These are phyloP conservation scores for Hsuehochloa calcarea DNA, from an alignment of 176 grass and related monocot genomes.

Conservation along the genomic window DNA sequence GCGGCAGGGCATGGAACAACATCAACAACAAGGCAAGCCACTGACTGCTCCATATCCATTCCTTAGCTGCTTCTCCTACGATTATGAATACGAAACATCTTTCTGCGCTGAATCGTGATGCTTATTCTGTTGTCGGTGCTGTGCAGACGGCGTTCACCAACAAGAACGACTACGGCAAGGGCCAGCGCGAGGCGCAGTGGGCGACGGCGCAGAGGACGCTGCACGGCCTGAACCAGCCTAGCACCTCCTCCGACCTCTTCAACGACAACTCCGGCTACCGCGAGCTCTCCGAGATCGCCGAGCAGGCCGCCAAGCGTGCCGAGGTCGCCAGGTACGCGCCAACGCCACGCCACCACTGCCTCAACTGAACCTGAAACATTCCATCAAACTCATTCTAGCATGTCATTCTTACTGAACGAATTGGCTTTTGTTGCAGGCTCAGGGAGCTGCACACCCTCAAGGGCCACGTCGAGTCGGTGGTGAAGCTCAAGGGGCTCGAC, in stretches of 20 bases:
- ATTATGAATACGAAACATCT: not conserved
- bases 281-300: slow-evolving; percentile 89
- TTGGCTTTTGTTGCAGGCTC: slow-evolving; percentile 5
- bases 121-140: not conserved
- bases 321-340: slow-evolving; percentile 65
- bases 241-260: slow-evolving; percentile 38
- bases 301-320: slow-evolving; percentile 80
- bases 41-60: not conserved
- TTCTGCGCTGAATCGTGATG: not conserved
- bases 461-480: slow-evolving; percentile 54
- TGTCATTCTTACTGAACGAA: not conserved
- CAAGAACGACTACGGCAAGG: slow-evolving; percentile 75
- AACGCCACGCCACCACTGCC: not conserved
- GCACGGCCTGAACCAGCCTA: slow-evolving; percentile 62
- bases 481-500: slow-evolving; percentile 66
- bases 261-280: slow-evolving; percentile 51
- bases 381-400: not conserved
- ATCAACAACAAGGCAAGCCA: slow-evolving; percentile 75
- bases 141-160: slow-evolving; percentile 69
- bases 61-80: not conserved
- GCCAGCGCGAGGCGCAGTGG: slow-evolving; percentile 94
- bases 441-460: slow-evolving; percentile 66
- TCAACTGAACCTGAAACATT: not conserved
- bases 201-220: slow-evolving; percentile 76
- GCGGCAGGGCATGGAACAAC: slow-evolving; percentile 78